These are phyloP conservation scores for Tritrichomonas musculus DNA, from an alignment of 208 protist species.

Conservation along the genomic window DNA sequence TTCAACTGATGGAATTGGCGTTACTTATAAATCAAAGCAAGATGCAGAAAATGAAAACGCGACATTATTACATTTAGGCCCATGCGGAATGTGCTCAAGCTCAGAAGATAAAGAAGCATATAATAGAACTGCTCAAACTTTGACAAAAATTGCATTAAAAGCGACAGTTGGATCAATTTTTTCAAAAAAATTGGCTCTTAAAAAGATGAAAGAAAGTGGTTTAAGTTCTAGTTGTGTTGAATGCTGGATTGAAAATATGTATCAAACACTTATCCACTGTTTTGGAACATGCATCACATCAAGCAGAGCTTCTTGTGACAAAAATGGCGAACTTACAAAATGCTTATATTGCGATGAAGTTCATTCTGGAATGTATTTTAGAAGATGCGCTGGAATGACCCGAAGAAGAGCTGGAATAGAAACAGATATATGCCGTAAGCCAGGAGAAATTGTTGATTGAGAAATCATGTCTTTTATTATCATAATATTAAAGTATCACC, in stretches of 20 bases:
- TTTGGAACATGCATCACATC: not conserved
- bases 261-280: not conserved
- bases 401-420: slow-evolving; percentile 29
- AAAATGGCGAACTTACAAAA: slow-evolving; percentile 17
- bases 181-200: not conserved
- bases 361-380: slow-evolving; percentile 13
- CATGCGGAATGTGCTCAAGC: not conserved
- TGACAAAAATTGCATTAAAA: not conserved
- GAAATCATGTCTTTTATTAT: too few relatives aligned
- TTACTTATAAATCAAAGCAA: not conserved
- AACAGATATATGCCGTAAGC: slow-evolving; percentile 27
- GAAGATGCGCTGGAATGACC: slow-evolving; percentile 19
- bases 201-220: not conserved
- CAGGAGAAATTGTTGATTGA: slow-evolving; percentile 17
- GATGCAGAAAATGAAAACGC: not conserved
- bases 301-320: not conserved
- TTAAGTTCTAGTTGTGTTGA: not conserved
- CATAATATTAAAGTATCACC: too few relatives aligned
- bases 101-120: not conserved
- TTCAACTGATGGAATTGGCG: not conserved
- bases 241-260: slow-evolving; percentile 12
- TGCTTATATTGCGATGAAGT: not conserved
- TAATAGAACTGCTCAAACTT: not conserved
- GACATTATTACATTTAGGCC: not conserved
- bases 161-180: not conserved